A percentile compares a stretch with the other conserved stretches of the same genome.
phyloP scores from a whole-genome alignment of 495 filamentous ascomycete species.

The Friedmanniomyces endolithicus region DNA sequence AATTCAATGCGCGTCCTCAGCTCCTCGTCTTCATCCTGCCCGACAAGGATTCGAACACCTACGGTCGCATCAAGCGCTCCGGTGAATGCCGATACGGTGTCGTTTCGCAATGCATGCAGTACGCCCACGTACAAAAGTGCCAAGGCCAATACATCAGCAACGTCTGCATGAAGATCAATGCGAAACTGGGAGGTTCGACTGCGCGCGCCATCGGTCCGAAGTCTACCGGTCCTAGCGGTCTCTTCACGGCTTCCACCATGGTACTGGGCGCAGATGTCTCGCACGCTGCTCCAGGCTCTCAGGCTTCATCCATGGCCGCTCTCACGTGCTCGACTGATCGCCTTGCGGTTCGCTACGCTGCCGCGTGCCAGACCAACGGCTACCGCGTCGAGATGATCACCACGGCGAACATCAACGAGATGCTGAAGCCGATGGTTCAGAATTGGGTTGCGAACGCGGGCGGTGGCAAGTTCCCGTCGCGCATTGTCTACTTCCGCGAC shows the following conservation, averaged over 20 bases:
- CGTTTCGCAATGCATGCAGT: conserved; percentile 59
- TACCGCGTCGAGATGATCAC: conserved; percentile 62
- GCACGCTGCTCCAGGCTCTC: conserved; percentile 56
- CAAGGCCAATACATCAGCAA: conserved; percentile 74
- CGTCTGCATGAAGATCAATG: conserved; percentile 86
- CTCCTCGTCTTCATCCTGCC: conserved; percentile 55
- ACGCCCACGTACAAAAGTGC: conserved; percentile 45
- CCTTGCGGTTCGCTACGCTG: conserved; percentile 51
- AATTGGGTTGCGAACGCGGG: conserved; percentile 50
- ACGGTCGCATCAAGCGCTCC: conserved; percentile 69
- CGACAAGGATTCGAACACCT: conserved; percentile 50
- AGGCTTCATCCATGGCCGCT: conserved; percentile 66
- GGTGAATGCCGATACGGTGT: conserved; percentile 70
- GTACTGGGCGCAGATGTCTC: conserved; percentile 85
- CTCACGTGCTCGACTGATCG: conserved; percentile 69
- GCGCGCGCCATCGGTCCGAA: conserved; percentile 31
- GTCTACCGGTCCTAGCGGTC: conserved; percentile 9
- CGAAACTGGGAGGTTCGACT: conserved; percentile 82
- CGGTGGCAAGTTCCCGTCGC: conserved; percentile 38
- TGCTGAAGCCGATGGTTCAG: conserved; percentile 49
- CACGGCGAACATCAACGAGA: conserved; percentile 45
- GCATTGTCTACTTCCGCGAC: conserved; percentile 88
- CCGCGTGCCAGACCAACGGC: conserved; percentile 66
- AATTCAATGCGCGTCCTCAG: conserved; percentile 31
- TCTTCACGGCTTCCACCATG: conserved; percentile 41